phyloP scores from a whole-genome alignment of 306 rosid genomes.

The Medicago lupulina region DNA sequence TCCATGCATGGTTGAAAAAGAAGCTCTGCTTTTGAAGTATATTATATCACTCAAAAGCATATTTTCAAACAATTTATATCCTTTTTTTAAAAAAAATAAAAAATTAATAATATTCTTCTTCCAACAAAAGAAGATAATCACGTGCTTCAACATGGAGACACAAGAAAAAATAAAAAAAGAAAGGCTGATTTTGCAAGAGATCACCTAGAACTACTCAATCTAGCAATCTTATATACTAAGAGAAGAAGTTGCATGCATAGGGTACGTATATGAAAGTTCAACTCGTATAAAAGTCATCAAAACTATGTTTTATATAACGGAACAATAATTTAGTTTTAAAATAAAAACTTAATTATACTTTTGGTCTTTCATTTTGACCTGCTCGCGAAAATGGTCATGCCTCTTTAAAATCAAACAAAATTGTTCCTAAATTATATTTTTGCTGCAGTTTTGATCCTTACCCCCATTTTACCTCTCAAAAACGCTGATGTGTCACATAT shows the following conservation, averaged over 20 bases:
- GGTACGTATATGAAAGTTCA: slow-evolving; percentile 19
- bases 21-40: slow-evolving; percentile 48
- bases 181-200: background rate
- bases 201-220: background rate
- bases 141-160: slow-evolving; percentile 40
- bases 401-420: no score
- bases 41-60: slow-evolving; percentile 42
- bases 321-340: background rate
- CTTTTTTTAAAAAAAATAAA: background rate
- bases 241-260: slow-evolving; percentile 7
- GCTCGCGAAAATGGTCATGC: no score
- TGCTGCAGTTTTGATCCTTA: no score
- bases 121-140: slow-evolving; percentile 44
- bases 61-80: slow-evolving; percentile 4
- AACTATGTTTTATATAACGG: background rate
- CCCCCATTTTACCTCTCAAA: no score
- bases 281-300: background rate
- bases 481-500: no score
- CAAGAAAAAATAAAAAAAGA: background rate
- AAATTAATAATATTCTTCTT: slow-evolving; percentile 9
- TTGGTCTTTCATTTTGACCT: no score
- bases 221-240: background rate
- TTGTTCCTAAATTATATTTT: no score
- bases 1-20: slow-evolving; percentile 49
- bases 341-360: no score